Percentiles rank a stretch among this genome's conserved stretches.
Evolutionary conservation across 768 basidiomycete genomes (phyloP).

Genomic region (Lentinula detonsa): DNA sequence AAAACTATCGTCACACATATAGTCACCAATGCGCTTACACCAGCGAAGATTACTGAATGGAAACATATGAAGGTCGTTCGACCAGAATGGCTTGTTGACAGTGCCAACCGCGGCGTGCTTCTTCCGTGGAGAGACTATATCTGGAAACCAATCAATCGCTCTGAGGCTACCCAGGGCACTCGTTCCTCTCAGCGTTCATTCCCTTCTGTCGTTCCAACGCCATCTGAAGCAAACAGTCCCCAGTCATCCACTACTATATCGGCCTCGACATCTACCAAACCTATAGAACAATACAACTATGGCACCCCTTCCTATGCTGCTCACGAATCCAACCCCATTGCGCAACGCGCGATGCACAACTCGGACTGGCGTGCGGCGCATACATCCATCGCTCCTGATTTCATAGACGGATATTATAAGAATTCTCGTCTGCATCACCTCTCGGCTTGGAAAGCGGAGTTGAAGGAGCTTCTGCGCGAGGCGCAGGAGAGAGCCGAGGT

Average conservation of each 20-base stretch:
- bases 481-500: constrained; percentile 74
- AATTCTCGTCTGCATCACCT: constrained; percentile 93
- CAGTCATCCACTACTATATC: neutral
- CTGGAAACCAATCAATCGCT: constrained; percentile 43
- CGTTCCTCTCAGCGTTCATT: constrained; percentile 32
- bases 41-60: constrained; percentile 85
- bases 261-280: constrained; percentile 21
- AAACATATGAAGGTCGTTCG: constrained; percentile 84
- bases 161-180: constrained; percentile 44
- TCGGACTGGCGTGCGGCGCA: constrained; percentile 83
- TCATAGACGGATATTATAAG: constrained; percentile 78
- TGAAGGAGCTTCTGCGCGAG: constrained; percentile 70
- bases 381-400: constrained; percentile 81
- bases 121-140: constrained; percentile 79
- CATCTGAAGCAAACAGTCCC: neutral
- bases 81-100: constrained; percentile 86
- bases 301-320: constrained; percentile 62
- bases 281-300: constrained; percentile 37
- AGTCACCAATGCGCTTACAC: constrained; percentile 85
- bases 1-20: constrained; percentile 83
- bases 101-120: constrained; percentile 56
- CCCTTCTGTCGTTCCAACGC: constrained; percentile 6
- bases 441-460: constrained; percentile 88
- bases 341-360: constrained; percentile 75
- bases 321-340: constrained; percentile 62